Conservation (phyloP, 176 grass and related monocot genomes). For the Raddia guianensis region DNA sequence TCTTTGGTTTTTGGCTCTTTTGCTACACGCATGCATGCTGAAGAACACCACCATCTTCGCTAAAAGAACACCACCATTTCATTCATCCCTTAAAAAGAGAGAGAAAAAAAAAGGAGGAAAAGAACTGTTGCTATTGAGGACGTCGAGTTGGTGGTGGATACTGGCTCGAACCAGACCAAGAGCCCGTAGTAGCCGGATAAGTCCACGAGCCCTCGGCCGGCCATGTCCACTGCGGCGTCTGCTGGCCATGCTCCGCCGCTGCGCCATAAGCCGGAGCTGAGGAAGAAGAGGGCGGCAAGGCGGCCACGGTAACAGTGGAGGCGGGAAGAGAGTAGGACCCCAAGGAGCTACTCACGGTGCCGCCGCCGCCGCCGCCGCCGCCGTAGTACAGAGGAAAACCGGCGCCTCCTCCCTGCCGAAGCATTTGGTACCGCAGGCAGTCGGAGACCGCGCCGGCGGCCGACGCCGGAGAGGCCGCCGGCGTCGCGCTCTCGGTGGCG, state of each 20-base stretch:
- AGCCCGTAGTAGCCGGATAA: constrained; percentile 42
- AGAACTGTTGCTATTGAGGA: constrained; percentile 24
- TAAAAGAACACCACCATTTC: too few species aligned
- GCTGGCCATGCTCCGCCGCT: neutral
- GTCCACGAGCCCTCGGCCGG: constrained; percentile 13
- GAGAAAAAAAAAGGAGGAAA: neutral
- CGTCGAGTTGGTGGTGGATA: constrained; percentile 43
- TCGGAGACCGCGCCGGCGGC: constrained; percentile 13
- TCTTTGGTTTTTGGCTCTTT: constrained; percentile 5
- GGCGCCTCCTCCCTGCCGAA: constrained; percentile 24
- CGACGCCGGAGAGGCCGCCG: neutral
- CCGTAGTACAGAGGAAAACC: constrained; percentile 29
- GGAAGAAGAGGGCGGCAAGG: constrained; percentile 38
- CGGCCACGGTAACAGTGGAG: constrained; percentile 47
- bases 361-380: neutral
- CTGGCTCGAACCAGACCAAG: constrained; percentile 42
- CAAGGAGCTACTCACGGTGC: constrained; percentile 23
- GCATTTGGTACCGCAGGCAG: constrained; percentile 59
- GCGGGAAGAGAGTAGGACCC: constrained; percentile 40
- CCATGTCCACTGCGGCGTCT: constrained; percentile 42
- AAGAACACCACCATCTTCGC: neutral
- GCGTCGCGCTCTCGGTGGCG: neutral
- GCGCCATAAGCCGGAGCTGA: constrained; percentile 15
- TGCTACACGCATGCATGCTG: constrained; percentile 10
- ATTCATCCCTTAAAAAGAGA: neutral